Percentiles rank a stretch among this genome's conserved stretches.
These are phyloP conservation scores for Penstemon barbatus DNA, from an alignment of 257 asterid species.

Conservation along the genomic window DNA sequence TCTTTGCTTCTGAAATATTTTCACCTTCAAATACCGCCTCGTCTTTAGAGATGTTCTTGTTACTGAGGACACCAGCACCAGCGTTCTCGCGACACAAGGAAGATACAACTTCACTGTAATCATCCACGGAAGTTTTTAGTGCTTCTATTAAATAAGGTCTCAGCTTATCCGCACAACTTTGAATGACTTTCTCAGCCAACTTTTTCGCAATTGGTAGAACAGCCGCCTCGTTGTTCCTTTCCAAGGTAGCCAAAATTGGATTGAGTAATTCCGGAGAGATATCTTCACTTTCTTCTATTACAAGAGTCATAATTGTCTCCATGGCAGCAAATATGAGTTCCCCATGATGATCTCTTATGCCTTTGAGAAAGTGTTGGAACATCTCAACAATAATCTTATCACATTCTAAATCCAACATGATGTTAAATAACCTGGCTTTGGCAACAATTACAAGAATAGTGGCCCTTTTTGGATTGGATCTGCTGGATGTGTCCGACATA, in stretches of 20 bases:
- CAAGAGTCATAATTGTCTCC: conserved; percentile 92
- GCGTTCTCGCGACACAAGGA: no score
- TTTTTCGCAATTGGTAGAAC: conserved; percentile 58
- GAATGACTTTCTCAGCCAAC: conserved; percentile 74
- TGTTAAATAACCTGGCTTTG: conserved; percentile 65
- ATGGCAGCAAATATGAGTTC: conserved; percentile 65
- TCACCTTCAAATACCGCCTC: conserved; percentile 42
- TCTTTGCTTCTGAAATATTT: conserved; percentile 18
- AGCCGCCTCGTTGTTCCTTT: conserved; percentile 79
- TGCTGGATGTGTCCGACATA: neutral
- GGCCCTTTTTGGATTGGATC: no score
- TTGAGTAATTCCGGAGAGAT: conserved; percentile 64
- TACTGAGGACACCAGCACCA: neutral
- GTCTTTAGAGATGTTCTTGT: conserved; percentile 38
- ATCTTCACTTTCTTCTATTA: conserved; percentile 95
- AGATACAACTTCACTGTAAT: no score
- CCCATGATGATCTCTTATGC: conserved; percentile 69
- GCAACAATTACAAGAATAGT: no score
- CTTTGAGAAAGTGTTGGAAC: conserved; percentile 78
- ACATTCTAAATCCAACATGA: conserved; percentile 97
- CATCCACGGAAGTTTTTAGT: conserved; percentile 28
- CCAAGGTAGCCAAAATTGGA: conserved; percentile 66
- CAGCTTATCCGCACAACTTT: conserved; percentile 64
- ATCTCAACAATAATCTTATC: conserved; percentile 79
- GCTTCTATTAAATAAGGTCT: conserved; percentile 69